Evolutionary conservation across 1,284 basidiomycete species (phyloP), one percentile per base, ranked within the genome.

Genomic region (Irpex sp.): DNA sequence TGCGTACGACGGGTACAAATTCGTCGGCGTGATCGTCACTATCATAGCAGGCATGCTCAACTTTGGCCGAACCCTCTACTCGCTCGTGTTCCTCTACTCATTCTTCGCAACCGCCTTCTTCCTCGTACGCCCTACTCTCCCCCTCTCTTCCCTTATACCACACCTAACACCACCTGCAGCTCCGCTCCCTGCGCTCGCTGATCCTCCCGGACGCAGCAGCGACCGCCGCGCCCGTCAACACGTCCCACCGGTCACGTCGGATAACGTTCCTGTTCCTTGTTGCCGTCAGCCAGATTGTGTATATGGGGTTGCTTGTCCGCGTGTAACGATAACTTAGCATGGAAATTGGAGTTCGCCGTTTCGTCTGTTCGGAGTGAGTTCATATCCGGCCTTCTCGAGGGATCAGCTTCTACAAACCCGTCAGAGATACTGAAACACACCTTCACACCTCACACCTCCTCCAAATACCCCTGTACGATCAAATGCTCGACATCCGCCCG

Each of bases 1-100:
- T 72, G 94, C 89, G 65, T 99, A 99, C 80, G 94, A 94, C 4
- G 98, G 98, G 0, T 99, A 99, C 86, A 99, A 99, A 81, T 99
- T 99, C 78, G 96, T 99, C 63, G 97, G 96, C 3, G 93, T 96
- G 18, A 95, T 96, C 71, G 80, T 92, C 15, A 91, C 92, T 1
- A 81, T 96, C 6, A 78, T 93, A 0, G 88, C 88, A 0, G 88
- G 89, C 6, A 86, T 96, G 60, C 78, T 94, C 62, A 84, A 88
- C 27, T 79, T 92, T 1, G 88, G 92, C 1, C 85, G 87, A 32
- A 86, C 93, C 22, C 78, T 96, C 56, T 96, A 94, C 80, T 88
- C 88, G 71, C 70, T 89, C 13, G 87, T 94, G 1, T 99, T 97
- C 78, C 74, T 94, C 54, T 99, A 99, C 82, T 89, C 91, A 4